Evolutionary conservation across 2,329 filamentous ascomycete genomes (phyloP).

Genomic region (Tolypocladium inflatum): DNA sequence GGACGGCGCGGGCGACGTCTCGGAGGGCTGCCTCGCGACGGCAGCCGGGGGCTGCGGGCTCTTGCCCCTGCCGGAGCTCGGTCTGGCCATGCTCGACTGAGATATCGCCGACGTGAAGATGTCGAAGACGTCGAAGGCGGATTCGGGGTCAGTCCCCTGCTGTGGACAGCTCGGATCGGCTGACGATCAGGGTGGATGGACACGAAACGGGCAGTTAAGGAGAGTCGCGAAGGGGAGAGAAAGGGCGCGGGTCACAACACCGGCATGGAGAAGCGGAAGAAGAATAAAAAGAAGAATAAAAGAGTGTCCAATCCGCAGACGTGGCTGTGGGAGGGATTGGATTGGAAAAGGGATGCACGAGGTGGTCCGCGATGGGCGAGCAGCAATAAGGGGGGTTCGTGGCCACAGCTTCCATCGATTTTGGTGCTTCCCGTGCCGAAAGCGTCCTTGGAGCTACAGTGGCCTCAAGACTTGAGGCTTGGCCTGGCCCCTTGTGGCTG

Average conservation of each 20-base stretch:
- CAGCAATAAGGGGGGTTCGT: not conserved
- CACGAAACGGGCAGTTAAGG: constrained; percentile 6
- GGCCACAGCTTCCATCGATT: not conserved
- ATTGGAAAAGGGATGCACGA: constrained; percentile 1
- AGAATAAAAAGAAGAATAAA: not conserved
- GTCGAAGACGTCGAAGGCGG: not conserved
- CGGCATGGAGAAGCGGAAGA: constrained; percentile 2
- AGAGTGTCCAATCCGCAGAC: not conserved
- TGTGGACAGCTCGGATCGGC: not conserved
- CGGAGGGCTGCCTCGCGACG: constrained; percentile 7
- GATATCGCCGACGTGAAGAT: not conserved
- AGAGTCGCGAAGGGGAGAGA: constrained; percentile 10
- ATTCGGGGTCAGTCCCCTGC: not conserved
- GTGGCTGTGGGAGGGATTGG: not conserved
- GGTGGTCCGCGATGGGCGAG: not conserved
- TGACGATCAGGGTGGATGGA: not conserved
- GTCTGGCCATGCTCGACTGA: constrained; percentile 20
- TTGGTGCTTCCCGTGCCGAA: not conserved
- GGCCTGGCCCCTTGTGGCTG: not conserved
- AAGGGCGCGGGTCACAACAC: constrained; percentile 1
- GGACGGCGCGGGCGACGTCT: constrained; percentile 1
- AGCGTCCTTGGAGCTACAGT: constrained; percentile 1
- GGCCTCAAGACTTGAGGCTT: not conserved
- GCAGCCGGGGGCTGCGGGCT: constrained; percentile 22
- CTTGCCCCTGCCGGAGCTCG: constrained; percentile 23